Evolutionary conservation across 768 basidiomycete genomes (phyloP).

Genomic region (Paxillus ammoniavirescens): DNA sequence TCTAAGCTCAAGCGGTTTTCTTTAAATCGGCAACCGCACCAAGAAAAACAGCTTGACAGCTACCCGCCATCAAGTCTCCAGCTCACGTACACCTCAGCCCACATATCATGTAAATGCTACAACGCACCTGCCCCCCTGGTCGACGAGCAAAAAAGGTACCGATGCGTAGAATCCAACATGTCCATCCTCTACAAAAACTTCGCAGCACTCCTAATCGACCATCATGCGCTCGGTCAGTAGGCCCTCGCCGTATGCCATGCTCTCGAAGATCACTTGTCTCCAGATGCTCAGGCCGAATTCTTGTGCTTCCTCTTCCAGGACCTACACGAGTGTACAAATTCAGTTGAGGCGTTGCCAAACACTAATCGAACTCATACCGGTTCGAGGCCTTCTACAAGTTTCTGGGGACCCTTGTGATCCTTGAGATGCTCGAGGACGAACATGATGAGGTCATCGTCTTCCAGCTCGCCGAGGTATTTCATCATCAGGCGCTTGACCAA

Average conservation of each 20-base stretch:
- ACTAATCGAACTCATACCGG: conserved; percentile 60
- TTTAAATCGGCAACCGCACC: conserved; percentile 11
- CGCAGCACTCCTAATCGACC: conserved; percentile 52
- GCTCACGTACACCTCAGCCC: conserved; percentile 41
- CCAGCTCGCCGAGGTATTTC: conserved; percentile 87
- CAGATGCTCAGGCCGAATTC: conserved; percentile 79
- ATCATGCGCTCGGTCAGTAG: conserved; percentile 83
- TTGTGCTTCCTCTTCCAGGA: conserved; percentile 87
- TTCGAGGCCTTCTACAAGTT: conserved; percentile 87
- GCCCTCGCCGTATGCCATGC: conserved; percentile 89
- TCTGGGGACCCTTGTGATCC: conserved; percentile 83
- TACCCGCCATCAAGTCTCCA: conserved; percentile 28
- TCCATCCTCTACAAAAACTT: conserved; percentile 8
- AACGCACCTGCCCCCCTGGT: conserved; percentile 60
- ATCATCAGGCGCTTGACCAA: conserved; percentile 80
- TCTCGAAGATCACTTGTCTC: conserved; percentile 94
- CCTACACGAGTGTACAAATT: conserved; percentile 43
- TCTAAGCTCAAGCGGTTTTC: conserved; percentile 19
- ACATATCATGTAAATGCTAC: conserved; percentile 43
- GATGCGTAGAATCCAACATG: conserved; percentile 17
- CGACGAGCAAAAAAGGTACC: conserved; percentile 26
- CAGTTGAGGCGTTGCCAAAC: not conserved
- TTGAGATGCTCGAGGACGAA: conserved; percentile 91
- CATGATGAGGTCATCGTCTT: conserved; percentile 92
- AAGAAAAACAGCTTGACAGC: conserved; percentile 19